Evolutionary conservation across 2,329 filamentous ascomycete species (phyloP), one percentile per base, ranked within the genome.

Genomic region (Penicillium sp.): DNA sequence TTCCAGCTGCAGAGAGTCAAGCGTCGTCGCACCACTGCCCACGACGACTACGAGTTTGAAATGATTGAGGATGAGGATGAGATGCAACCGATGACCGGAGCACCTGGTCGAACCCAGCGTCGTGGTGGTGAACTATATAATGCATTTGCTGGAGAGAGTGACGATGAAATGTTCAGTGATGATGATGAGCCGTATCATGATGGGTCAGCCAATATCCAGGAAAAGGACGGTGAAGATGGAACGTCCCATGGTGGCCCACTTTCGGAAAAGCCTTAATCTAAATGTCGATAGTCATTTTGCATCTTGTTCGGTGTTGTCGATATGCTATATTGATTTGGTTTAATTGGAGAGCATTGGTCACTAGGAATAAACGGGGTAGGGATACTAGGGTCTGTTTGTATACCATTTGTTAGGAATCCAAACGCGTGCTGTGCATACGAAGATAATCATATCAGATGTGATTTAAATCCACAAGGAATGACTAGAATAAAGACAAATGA

Each of bases 121-220:
- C 74, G 77, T 19, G 94, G 91, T 2, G 91, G 93, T 28, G 93
- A 97, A 77, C 78, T 99, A 42, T 99, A 99, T 72, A 94, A 99
- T 78, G 94, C 94, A 5, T 99, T 99, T 80, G 94, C 94, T 0
- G 92, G 90, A 16, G 93, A 91, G 50, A 93, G 93, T 55, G 92
- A 94, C 55, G 88, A 90, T 53, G 86, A 88, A 56, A 67, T 84
- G 38, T 77, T 84, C 58, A 80, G 77, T 61, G 75, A 74, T 37
- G 72, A 73, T 44, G 70, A 70, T 37, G 71, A 65, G n/a, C 66
- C 69, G 4, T 75, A 75, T 52, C 67, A 58, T 45, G 72, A 75
- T 55, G 66, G 64, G 30, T 38, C 61, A 35, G 59, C 53, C 28
- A 67, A 67, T 50, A 55, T 46, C 25, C 53, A 50, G 7, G 63